These are phyloP conservation scores for Pestalotiopsis sp. DNA, from an alignment of 2,329 filamentous ascomycete species.

Conservation along the genomic window DNA sequence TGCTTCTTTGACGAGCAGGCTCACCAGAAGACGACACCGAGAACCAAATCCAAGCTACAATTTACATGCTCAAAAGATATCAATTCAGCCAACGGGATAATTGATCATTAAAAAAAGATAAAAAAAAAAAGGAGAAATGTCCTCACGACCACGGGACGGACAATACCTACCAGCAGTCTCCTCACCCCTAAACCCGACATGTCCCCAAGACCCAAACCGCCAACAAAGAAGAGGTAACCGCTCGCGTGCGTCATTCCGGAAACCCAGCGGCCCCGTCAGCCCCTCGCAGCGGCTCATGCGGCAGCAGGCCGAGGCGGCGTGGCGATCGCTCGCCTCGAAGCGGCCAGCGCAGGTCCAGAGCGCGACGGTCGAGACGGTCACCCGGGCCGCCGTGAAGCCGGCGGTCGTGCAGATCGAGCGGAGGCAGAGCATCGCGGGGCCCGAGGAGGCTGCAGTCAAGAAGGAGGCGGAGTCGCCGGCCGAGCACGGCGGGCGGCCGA, in stretches of 20 bases:
- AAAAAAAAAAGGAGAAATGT: no score
- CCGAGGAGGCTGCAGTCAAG: background rate
- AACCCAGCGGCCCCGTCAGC: conserved; percentile 31
- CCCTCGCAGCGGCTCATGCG: conserved; percentile 44
- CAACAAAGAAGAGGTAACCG: conserved; percentile 13
- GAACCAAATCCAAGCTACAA: background rate
- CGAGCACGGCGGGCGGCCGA: background rate
- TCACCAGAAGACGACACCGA: background rate
- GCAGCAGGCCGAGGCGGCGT: conserved; percentile 44
- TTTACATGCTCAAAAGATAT: background rate
- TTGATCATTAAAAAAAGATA: no score
- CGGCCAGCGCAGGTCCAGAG: background rate
- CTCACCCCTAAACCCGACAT: conserved; percentile 26
- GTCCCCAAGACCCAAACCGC: conserved; percentile 6
- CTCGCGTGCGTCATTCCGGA: conserved; percentile 13
- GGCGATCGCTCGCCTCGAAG: conserved; percentile 17
- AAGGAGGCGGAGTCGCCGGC: background rate
- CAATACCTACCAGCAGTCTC: conserved; percentile 20
- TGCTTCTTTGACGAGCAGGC: background rate
- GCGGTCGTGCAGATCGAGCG: background rate
- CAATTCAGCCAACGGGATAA: no score
- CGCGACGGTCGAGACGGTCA: background rate
- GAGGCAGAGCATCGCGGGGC: background rate
- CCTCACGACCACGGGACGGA: background rate
- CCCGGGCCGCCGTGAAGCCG: background rate